These are phyloP conservation scores for Beauveria pseudobassiana DNA, from an alignment of 2,329 filamentous ascomycete species.

Conservation along the genomic window DNA sequence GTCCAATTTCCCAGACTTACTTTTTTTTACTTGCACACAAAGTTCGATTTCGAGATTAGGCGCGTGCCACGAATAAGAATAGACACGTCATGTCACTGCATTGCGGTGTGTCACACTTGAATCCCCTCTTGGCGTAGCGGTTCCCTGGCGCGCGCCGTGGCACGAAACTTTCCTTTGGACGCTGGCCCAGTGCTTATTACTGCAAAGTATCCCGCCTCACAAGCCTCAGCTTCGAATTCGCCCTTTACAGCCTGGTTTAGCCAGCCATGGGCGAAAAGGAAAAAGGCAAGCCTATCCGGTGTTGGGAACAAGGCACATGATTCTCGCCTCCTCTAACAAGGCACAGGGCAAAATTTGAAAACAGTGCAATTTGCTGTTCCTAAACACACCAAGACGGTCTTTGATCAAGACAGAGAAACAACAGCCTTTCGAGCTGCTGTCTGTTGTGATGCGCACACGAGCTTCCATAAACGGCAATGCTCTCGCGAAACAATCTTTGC, in stretches of 20 bases:
- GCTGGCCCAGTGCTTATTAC: background rate
- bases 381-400: background rate
- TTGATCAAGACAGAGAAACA: background rate
- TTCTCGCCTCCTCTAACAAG: background rate
- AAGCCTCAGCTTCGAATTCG: background rate
- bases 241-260: no score
- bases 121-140: constrained; percentile 1
- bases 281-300: background rate
- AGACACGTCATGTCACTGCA: background rate
- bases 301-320: background rate
- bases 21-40: background rate
- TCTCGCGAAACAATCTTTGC: background rate
- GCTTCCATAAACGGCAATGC: background rate
- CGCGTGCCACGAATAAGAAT: background rate
- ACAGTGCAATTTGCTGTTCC: background rate
- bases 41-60: background rate
- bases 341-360: no score
- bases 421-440: background rate
- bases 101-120: background rate
- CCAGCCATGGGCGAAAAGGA: no score
- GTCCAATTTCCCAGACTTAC: background rate
- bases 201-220: background rate
- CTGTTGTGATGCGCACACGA: background rate
- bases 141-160: constrained; percentile 1
- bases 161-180: background rate